Evolutionary conservation across 2,329 filamentous ascomycete species (phyloP).

Genomic region (Exophiala dermatitidis): DNA sequence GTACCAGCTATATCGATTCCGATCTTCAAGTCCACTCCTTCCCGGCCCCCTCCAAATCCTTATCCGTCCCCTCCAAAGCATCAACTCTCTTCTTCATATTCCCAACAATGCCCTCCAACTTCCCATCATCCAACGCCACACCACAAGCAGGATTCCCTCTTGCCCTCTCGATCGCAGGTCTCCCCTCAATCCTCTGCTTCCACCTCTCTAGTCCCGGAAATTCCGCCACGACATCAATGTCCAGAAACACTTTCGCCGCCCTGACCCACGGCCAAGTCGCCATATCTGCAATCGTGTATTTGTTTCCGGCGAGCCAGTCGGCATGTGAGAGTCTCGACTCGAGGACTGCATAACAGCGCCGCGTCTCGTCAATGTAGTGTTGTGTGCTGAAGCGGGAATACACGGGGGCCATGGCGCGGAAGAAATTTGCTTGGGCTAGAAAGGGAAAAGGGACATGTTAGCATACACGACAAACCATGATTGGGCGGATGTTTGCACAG

Average conservation of each 20-base stretch:
- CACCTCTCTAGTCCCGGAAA: slow-evolving; percentile 32
- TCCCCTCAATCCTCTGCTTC: slow-evolving; percentile 28
- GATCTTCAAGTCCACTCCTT: background rate
- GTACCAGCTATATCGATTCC: no score
- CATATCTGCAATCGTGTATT: slow-evolving; percentile 45
- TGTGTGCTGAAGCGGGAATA: slow-evolving; percentile 42
- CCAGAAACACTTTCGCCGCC: slow-evolving; percentile 22
- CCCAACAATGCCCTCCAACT: slow-evolving; percentile 6
- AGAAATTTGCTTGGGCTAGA: slow-evolving; percentile 40
- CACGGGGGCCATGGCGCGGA: slow-evolving; percentile 39
- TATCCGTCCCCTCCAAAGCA: slow-evolving; percentile 14
- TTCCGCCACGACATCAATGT: slow-evolving; percentile 29
- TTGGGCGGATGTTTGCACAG: background rate
- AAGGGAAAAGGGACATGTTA: no score
- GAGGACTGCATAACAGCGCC: slow-evolving; percentile 42
- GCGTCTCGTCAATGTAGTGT: slow-evolving; percentile 45
- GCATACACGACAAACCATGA: no score
- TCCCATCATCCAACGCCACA: slow-evolving; percentile 1
- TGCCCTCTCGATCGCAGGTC: slow-evolving; percentile 29
- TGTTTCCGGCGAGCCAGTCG: slow-evolving; percentile 41
- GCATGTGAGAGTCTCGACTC: slow-evolving; percentile 37
- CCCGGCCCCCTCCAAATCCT: slow-evolving; percentile 1
- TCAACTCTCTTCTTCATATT: slow-evolving; percentile 16
- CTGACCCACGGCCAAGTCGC: slow-evolving; percentile 42
- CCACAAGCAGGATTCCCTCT: slow-evolving; percentile 7